Conservation (phyloP, 1,284 basidiomycete species). For the Erythrobasidium hasegawianum region DNA sequence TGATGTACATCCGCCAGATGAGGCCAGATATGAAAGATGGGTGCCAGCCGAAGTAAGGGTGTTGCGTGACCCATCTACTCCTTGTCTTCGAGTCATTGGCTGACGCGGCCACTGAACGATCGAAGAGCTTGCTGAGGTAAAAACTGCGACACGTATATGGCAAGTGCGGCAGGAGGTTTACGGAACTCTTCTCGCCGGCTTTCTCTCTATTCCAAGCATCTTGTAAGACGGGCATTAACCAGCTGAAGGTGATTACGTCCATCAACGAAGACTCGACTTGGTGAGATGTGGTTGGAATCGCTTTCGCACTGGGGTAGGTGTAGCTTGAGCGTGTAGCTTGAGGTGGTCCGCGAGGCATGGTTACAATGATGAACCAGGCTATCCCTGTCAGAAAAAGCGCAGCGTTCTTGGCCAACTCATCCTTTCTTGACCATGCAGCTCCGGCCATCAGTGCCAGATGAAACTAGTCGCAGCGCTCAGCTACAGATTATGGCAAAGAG, state of each 20-base stretch:
- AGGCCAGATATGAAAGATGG: too few species aligned
- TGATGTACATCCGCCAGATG: too few species aligned
- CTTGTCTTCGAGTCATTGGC: background rate
- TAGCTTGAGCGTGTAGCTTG: background rate
- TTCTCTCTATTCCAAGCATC: background rate
- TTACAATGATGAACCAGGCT: background rate
- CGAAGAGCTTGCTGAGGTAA: background rate
- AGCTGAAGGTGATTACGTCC: background rate
- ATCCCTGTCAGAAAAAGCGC: too few species aligned
- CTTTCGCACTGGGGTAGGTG: conserved; percentile 1
- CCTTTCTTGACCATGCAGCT: too few species aligned
- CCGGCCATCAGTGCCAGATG: too few species aligned
- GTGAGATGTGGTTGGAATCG: background rate
- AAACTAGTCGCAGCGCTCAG: too few species aligned
- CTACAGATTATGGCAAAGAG: too few species aligned
- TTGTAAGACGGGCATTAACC: background rate
- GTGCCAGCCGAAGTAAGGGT: too few species aligned
- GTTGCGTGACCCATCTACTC: background rate
- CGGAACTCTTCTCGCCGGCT: background rate
- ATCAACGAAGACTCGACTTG: background rate
- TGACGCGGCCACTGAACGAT: background rate
- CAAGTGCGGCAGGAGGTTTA: background rate
- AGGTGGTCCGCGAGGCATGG: background rate
- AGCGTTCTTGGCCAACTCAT: too few species aligned
- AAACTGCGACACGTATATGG: background rate